Percentiles rank a stretch among this genome's conserved stretches.
phyloP scores from a whole-genome alignment of 768 basidiomycete genomes.

The Tylopilus sp. region DNA sequence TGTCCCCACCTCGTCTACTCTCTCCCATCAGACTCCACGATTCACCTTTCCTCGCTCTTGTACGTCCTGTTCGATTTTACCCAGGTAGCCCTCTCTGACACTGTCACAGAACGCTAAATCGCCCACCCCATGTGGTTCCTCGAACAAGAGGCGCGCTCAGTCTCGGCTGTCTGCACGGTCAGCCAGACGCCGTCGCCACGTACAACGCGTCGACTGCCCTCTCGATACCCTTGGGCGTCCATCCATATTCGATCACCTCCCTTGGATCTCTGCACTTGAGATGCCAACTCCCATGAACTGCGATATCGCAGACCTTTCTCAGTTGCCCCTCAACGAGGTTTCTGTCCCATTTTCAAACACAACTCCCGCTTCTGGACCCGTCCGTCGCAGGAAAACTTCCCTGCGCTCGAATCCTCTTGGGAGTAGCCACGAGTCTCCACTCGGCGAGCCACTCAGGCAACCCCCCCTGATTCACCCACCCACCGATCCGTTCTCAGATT shows the following conservation, averaged over 20 bases:
- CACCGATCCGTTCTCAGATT: slow-evolving; percentile 14
- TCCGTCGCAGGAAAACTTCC: slow-evolving; percentile 56
- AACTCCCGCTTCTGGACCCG: slow-evolving; percentile 43
- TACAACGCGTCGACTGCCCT: slow-evolving; percentile 39
- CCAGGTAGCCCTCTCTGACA: slow-evolving; percentile 5
- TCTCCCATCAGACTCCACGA: slow-evolving; percentile 38
- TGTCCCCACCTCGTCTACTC: slow-evolving; percentile 34
- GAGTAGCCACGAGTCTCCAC: slow-evolving; percentile 20
- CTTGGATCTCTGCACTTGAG: slow-evolving; percentile 65
- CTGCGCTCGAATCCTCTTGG: slow-evolving; percentile 47
- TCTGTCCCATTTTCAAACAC: slow-evolving; percentile 18
- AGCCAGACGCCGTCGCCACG: slow-evolving; percentile 40
- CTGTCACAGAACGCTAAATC: slow-evolving; percentile 36
- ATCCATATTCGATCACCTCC: slow-evolving; percentile 56
- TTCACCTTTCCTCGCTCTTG: slow-evolving; percentile 18
- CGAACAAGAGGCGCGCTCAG: slow-evolving; percentile 36
- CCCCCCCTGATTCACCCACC: slow-evolving; percentile 30
- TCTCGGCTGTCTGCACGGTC: slow-evolving; percentile 36
- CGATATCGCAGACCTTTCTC: slow-evolving; percentile 67
- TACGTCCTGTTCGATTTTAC: slow-evolving; percentile 7
- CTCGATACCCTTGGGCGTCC: slow-evolving; percentile 32
- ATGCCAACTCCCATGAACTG: slow-evolving; percentile 41
- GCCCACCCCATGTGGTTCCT: slow-evolving; percentile 35
- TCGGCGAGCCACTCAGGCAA: slow-evolving; percentile 15
- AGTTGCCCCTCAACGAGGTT: slow-evolving; percentile 38